A percentile compares a stretch with the other conserved stretches of the same genome.
Conservation (phyloP, 768 basidiomycete species). For the Leucocoprinus leucothites region DNA sequence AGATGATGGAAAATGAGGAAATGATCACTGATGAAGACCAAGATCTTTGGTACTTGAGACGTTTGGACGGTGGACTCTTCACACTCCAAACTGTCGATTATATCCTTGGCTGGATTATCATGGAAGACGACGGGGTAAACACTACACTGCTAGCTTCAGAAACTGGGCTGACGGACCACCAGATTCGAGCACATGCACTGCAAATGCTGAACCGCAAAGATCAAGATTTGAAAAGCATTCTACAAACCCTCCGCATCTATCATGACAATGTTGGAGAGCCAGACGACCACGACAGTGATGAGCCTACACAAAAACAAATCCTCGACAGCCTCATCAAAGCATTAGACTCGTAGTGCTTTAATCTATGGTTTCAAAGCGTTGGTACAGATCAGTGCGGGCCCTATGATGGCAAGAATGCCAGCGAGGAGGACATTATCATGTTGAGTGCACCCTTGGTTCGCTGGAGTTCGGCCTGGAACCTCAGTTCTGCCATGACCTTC, state of each 20-base stretch:
- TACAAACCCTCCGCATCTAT: conserved; percentile 68
- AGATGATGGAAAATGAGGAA: conserved; percentile 54
- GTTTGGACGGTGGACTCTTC: conserved; percentile 84
- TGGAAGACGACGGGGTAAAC: conserved; percentile 97
- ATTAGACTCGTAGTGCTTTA: conserved; percentile 29
- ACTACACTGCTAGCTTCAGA: background rate
- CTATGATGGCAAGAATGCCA: conserved; percentile 16
- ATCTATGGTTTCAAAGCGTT: background rate
- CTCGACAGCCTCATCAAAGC: conserved; percentile 65
- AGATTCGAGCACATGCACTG: conserved; percentile 77
- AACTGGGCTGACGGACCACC: background rate
- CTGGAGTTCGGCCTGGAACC: conserved; percentile 82
- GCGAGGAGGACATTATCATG: conserved; percentile 76
- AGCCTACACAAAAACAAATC: conserved; percentile 62
- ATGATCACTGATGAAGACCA: conserved; percentile 59
- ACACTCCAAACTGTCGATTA: conserved; percentile 92
- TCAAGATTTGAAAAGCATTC: conserved; percentile 66
- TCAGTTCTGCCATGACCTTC: conserved; percentile 82
- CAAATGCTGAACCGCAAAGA: conserved; percentile 76
- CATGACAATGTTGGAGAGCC: conserved; percentile 67
- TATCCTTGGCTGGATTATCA: conserved; percentile 89
- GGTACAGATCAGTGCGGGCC: background rate
- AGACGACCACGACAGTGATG: conserved; percentile 29
- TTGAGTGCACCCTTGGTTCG: conserved; percentile 85
- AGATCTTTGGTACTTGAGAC: conserved; percentile 79